Base-by-base conservation (phyloP, 305 asterid species). In the Euphrasia arctica region DNA sequence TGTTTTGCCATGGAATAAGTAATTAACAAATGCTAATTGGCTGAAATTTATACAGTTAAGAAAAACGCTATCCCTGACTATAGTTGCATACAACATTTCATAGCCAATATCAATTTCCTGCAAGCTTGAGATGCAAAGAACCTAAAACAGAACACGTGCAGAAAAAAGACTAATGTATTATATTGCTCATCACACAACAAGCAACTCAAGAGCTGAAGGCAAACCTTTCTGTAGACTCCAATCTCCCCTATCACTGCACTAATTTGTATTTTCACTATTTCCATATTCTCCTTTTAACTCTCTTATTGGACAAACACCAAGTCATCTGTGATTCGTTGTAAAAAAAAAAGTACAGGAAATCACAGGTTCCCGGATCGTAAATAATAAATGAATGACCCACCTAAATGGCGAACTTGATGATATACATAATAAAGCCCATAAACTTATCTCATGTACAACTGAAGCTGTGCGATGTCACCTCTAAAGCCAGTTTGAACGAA, bases 321-420 rank as follows among this genome's bases (percentile, higher is more conserved):
- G 84, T 62, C 61, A 52, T 61, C 78, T 73, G 78, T 74, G 86
- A 76, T 80, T 73, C 63, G 64, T 51, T 22, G 34, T 31, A 31
- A 31, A 31, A 78, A 70, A 75, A 72, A 48, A 55, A 36, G 8
- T 5, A 36, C 42, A 64, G 72, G 69, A 88, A 83, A 85, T 73
- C 87, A 79, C 89, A 75, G 85, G 66, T 80, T 66, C 79, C 76
- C 57, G 83, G 85, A 71, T 72, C 78, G 75, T 65, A 80, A 85
- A 75, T 75, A 79, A 81, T 78, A 79, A 83, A 83, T 63, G 60
- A 66, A 70, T 69, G 79, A 69, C 69, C 69, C 63, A 77, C 72
- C 77, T 70, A 64, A 25, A 73, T 27, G 64, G 58, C 15, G 57
- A 71, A 63, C 65, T 43, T 13, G 54, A 66, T 34, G 66, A 72